phyloP scores from a whole-genome alignment of 2,329 filamentous ascomycete species.

The Colletotrichum spinosum region DNA sequence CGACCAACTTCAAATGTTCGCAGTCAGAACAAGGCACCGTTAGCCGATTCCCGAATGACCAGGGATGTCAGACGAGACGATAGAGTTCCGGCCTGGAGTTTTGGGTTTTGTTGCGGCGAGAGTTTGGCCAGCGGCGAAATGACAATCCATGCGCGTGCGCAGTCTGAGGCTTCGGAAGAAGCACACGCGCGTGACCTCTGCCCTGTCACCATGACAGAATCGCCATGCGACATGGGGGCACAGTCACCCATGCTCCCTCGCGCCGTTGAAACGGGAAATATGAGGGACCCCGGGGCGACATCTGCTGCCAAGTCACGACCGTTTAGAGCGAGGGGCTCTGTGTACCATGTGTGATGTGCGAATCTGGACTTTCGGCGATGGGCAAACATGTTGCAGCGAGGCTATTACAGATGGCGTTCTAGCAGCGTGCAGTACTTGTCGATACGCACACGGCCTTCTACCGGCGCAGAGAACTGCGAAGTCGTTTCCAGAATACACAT shows the following conservation, averaged over 20 bases:
- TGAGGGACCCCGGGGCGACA: slow-evolving; percentile 8
- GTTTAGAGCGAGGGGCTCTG: neutral
- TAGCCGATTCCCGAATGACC: slow-evolving; percentile 14
- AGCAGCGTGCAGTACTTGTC: no score
- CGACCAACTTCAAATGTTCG: slow-evolving; percentile 9
- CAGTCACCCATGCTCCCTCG: slow-evolving; percentile 21
- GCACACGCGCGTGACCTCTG: slow-evolving; percentile 4
- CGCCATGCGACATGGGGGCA: slow-evolving; percentile 8
- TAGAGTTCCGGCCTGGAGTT: slow-evolving; percentile 26
- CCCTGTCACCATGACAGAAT: slow-evolving; percentile 27
- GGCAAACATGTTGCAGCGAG: slow-evolving; percentile 2
- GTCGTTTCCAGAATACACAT: no score
- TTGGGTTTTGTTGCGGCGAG: slow-evolving; percentile 26
- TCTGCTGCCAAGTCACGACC: neutral
- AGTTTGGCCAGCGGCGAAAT: slow-evolving; percentile 14
- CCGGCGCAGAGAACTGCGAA: no score
- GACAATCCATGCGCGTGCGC: slow-evolving; percentile 20
- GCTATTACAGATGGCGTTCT: neutral
- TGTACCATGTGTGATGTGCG: neutral
- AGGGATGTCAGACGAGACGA: slow-evolving; percentile 1
- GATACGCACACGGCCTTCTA: no score
- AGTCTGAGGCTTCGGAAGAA: slow-evolving; percentile 10
- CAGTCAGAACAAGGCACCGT: slow-evolving; percentile 15
- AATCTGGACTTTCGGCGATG: no score
- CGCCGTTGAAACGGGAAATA: slow-evolving; percentile 24